phyloP scores from a whole-genome alignment of 2,329 filamentous ascomycete species.

The Fusarium nodosum region DNA sequence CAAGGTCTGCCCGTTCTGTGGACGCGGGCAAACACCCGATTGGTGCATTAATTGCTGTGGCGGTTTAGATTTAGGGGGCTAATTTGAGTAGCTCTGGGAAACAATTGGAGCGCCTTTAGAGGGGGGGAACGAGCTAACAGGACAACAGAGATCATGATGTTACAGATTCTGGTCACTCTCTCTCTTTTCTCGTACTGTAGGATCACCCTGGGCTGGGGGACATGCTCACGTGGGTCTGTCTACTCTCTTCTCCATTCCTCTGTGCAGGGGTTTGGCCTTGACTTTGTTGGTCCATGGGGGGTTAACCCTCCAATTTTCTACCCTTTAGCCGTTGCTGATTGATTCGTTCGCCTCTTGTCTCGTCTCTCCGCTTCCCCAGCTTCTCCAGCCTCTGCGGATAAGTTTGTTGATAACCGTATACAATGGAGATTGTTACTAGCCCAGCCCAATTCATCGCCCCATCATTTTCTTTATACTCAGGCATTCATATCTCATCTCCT shows the following conservation, averaged over 20 bases:
- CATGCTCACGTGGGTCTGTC: conserved; percentile 18
- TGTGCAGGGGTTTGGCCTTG: not conserved
- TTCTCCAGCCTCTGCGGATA: conserved; percentile 15
- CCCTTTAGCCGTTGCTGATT: conserved; percentile 16
- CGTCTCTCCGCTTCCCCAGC: conserved; percentile 26
- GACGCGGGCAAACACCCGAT: conserved; percentile 22
- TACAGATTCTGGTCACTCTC: conserved; percentile 11
- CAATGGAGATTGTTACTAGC: conserved; percentile 16
- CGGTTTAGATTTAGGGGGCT: not conserved
- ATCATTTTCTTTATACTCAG: not conserved
- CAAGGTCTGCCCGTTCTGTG: conserved; percentile 23
- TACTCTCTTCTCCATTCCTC: not conserved
- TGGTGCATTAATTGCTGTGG: conserved; percentile 22
- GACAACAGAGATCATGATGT: not conserved
- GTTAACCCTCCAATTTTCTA: conserved; percentile 25
- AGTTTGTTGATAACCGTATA: conserved; percentile 26
- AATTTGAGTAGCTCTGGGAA: not conserved
- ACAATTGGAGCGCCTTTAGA: conserved; percentile 29
- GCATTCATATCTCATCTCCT: too few relatives aligned
- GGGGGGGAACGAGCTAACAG: not conserved
- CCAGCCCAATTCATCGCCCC: not conserved
- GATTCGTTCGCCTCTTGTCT: conserved; percentile 21
- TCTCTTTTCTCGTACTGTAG: not conserved
- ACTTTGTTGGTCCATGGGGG: conserved; percentile 14
- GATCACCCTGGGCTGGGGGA: not conserved